phyloP scores from a whole-genome alignment of 208 protist genomes.

The Wallacemonas sp. region DNA sequence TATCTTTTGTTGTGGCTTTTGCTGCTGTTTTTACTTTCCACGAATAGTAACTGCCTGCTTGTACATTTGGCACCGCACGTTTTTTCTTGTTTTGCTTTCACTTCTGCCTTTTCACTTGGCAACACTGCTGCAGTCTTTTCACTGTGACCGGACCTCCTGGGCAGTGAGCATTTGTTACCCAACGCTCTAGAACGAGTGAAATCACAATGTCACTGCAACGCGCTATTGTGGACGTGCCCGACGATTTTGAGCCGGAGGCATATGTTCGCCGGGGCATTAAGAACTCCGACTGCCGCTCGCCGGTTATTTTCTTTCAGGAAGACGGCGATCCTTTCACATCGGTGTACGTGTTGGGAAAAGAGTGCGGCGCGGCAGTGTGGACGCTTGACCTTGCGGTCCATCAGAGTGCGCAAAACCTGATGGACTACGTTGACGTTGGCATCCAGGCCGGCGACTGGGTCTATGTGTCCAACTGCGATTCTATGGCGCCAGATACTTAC shows the following conservation, averaged over 20 bases:
- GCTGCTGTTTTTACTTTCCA: too few relatives aligned
- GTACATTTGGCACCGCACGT: too few relatives aligned
- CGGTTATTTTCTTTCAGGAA: conserved; percentile 71
- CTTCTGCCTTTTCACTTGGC: too few relatives aligned
- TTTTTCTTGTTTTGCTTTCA: too few relatives aligned
- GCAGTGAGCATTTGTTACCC: too few relatives aligned
- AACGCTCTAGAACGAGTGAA: too few relatives aligned
- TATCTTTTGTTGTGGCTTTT: too few relatives aligned
- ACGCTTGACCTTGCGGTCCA: conserved; percentile 62
- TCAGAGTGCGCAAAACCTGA: conserved; percentile 66
- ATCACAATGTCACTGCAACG: conserved; percentile 19
- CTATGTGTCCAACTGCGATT: conserved; percentile 79
- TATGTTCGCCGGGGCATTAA: conserved; percentile 70
- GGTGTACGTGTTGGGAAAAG: conserved; percentile 61
- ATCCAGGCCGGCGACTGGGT: conserved; percentile 91
- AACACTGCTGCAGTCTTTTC: too few relatives aligned
- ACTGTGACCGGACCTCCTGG: too few relatives aligned
- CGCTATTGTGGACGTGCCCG: conserved; percentile 23
- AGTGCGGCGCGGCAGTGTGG: conserved; percentile 74
- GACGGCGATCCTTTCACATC: conserved; percentile 86
- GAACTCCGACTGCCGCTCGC: conserved; percentile 87
- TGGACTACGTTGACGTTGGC: conserved; percentile 90
- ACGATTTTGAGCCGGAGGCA: conserved; percentile 52
- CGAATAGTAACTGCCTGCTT: too few relatives aligned
- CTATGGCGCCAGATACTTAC: conserved; percentile 52